Percentiles rank a stretch among this genome's conserved stretches.
Conservation (phyloP, 495 filamentous ascomycete genomes). For the Sporormia fimetaria region DNA sequence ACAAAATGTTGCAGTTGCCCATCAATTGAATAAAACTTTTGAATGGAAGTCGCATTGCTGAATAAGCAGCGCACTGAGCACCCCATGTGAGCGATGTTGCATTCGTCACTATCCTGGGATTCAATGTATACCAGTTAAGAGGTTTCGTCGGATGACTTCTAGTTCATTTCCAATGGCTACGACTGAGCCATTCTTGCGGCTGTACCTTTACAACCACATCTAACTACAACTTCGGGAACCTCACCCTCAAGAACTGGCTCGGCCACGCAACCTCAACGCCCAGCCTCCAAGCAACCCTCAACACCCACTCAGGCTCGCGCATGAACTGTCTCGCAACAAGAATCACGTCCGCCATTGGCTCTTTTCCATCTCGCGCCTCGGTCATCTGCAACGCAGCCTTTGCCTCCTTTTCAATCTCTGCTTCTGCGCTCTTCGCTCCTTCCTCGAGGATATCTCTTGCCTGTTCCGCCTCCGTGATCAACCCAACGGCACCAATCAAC, state of each 20-base stretch:
- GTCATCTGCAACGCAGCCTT: slow-evolving; percentile 15
- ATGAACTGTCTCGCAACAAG: slow-evolving; percentile 22
- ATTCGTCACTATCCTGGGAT: no score
- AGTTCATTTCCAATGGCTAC: no score
- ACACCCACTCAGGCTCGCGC: slow-evolving; percentile 22
- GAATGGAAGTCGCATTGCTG: no score
- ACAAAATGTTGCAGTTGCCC: no score
- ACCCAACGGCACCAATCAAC: slow-evolving; percentile 48
- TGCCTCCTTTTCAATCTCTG: slow-evolving; percentile 13
- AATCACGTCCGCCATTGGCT: slow-evolving; percentile 20
- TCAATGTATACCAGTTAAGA: no score
- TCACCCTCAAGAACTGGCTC: slow-evolving; percentile 19
- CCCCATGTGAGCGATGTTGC: no score
- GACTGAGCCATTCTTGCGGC: no score
- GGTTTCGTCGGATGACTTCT: no score
- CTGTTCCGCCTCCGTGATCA: slow-evolving; percentile 45
- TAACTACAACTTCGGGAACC: slow-evolving; percentile 17
- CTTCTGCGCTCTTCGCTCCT: not conserved
- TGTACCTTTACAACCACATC: no score
- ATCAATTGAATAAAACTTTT: no score
- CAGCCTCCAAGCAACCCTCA: slow-evolving; percentile 15
- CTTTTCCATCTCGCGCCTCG: slow-evolving; percentile 4
- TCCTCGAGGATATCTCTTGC: slow-evolving; percentile 37
- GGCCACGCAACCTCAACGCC: slow-evolving; percentile 19
- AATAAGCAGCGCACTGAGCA: no score